Percentiles rank a stretch among this genome's conserved stretches.
phyloP scores from a whole-genome alignment of 208 protist genomes.

The Herpetomonas muscarum region DNA sequence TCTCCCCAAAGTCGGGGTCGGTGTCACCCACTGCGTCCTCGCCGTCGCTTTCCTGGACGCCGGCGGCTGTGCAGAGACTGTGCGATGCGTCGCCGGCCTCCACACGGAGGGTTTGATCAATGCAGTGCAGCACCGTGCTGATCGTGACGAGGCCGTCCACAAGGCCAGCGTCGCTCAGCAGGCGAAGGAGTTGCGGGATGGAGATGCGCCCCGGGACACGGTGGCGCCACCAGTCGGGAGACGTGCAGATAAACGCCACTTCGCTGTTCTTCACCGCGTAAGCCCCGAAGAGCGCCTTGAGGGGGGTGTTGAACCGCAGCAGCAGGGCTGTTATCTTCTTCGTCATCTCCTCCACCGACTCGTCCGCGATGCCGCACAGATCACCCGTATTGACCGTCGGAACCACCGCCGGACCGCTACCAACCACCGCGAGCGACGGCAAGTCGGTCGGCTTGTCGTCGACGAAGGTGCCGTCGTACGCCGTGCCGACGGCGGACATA shows the following conservation, averaged over 20 bases:
- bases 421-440: slow-evolving; percentile 13
- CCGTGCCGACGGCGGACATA: slow-evolving; percentile 47
- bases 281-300: slow-evolving; percentile 51
- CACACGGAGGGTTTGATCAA: slow-evolving; percentile 30
- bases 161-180: slow-evolving; percentile 55
- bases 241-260: slow-evolving; percentile 58
- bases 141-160: slow-evolving; percentile 49
- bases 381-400: slow-evolving; percentile 33
- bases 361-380: slow-evolving; percentile 31
- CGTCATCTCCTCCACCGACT: slow-evolving; percentile 15
- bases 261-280: slow-evolving; percentile 35
- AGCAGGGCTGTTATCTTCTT: slow-evolving; percentile 42
- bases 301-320: slow-evolving; percentile 62
- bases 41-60: slow-evolving; percentile 1
- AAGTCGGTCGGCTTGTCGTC: slow-evolving; percentile 12
- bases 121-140: slow-evolving; percentile 41
- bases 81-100: slow-evolving; percentile 15
- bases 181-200: slow-evolving; percentile 58
- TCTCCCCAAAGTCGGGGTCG: too few relatives aligned
- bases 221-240: slow-evolving; percentile 67
- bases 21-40: background rate
- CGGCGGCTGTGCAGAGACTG: background rate
- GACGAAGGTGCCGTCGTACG: slow-evolving; percentile 26
- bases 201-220: slow-evolving; percentile 57
- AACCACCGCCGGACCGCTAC: slow-evolving; percentile 22